Base-by-base conservation (phyloP, 257 asterid genomes). In the Gentiana straminea region DNA sequence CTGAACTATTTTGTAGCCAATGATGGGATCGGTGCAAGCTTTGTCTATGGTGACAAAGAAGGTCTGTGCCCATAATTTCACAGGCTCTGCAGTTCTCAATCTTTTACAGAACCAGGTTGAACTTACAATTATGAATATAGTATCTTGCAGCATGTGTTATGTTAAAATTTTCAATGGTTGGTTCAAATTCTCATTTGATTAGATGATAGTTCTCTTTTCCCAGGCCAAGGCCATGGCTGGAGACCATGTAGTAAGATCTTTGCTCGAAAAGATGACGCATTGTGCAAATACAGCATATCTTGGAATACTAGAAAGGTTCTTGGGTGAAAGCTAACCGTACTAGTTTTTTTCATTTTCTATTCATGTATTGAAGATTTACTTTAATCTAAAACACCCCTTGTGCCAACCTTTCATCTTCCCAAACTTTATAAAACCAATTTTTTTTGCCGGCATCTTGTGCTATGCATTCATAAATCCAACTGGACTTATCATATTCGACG, bases 191-290 rank as follows among this genome's bases (percentile, higher is more conserved):
- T 59, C 59, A 61, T 59, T 65, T 54, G 53, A 35, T 54, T 59
- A 52, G 52, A 59, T 61, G 53, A 32, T 51, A 6, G 49, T 54
- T 43, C 48, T 7, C 1, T 57, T 48, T 68, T 63, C 75, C 60
- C 79, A 89, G 97, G 94, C 95, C 61, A 88, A 85, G 78, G 98
- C 93, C 73, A 83, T 87, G 98, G 94, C 94, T 51, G 98, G 98
- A 64, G 95, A 92, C 70, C 97, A 85, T 57, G 83, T 84, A 55
- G 94, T 87, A 70, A 82, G 97, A 73, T 92, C 94, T 35, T 74
- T 92, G 76, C 77, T 88, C 77, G 98, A 92, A 69, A 87, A 80
- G 82, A 87, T 88, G 95, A 81, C 86, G 41, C 88, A 85, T 39
- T 77, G 84, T 65, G 95, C 98, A 69, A 92, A 79, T 79, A 86